phyloP scores from a whole-genome alignment of 768 basidiomycete species.

The Heimioporus sp. region DNA sequence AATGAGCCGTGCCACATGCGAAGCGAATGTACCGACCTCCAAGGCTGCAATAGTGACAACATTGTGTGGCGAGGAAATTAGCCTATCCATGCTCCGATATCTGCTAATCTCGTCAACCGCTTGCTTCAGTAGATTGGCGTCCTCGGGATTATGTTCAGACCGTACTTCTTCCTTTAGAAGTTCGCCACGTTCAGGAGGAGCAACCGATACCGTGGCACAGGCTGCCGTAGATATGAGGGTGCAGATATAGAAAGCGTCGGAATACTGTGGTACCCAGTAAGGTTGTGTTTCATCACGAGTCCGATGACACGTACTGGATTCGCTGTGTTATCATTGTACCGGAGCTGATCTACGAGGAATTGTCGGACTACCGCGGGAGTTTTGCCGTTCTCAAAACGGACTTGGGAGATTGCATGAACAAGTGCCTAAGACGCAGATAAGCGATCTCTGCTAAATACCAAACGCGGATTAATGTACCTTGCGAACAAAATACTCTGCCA shows the following conservation, averaged over 20 bases:
- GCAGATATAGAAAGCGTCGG: conserved; percentile 89
- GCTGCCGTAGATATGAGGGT: conserved; percentile 81
- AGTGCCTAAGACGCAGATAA: conserved; percentile 50
- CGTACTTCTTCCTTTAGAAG: conserved; percentile 66
- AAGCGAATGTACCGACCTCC: conserved; percentile 57
- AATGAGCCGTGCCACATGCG: conserved; percentile 2
- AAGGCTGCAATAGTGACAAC: conserved; percentile 88
- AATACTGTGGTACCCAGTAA: conserved; percentile 52
- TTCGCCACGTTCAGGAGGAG: conserved; percentile 79
- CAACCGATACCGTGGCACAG: conserved; percentile 71
- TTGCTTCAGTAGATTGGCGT: conserved; percentile 66
- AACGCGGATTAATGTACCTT: conserved; percentile 52
- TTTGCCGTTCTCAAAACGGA: conserved; percentile 85
- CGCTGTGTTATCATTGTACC: conserved; percentile 92
- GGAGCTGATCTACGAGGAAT: conserved; percentile 89
- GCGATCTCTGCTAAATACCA: not conserved
- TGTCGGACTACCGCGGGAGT: conserved; percentile 82
- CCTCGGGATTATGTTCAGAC: conserved; percentile 65
- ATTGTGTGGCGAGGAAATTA: conserved; percentile 94
- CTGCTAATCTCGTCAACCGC: conserved; percentile 83
- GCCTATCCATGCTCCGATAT: conserved; percentile 90
- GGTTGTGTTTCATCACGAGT: not conserved
- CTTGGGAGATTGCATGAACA: conserved; percentile 78
- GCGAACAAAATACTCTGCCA: conserved; percentile 91
- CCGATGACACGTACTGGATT: conserved; percentile 62